Percentiles rank a stretch among this genome's conserved stretches.
Evolutionary conservation across 2,329 filamentous ascomycete genomes (phyloP).

Genomic region (Xylaria digitata): DNA sequence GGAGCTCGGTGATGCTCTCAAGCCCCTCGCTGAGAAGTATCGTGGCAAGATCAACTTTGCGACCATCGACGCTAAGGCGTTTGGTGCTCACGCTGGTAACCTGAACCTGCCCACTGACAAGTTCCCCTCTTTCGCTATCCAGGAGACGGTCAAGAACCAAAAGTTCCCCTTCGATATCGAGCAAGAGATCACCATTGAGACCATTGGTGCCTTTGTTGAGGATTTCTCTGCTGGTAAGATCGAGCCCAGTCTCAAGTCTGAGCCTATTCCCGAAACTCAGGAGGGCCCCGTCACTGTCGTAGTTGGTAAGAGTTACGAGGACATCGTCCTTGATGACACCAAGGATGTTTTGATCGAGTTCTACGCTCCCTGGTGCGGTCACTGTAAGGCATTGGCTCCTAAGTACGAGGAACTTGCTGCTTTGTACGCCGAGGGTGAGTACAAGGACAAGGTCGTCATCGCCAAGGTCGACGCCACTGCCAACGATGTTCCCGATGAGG

Average conservation of each 20-base stretch:
- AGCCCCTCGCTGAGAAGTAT: conserved; percentile 88
- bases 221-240: conserved; percentile 88
- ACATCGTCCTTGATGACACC: conserved; percentile 88
- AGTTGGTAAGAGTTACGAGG: conserved; percentile 93
- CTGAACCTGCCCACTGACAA: conserved; percentile 95
- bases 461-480: conserved; percentile 97
- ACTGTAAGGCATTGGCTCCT: conserved; percentile 98
- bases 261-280: conserved; percentile 93
- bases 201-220: conserved; percentile 84
- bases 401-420: conserved; percentile 93
- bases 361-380: conserved; percentile 99
- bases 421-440: conserved; percentile 80
- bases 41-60: conserved; percentile 97
- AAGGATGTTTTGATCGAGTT: conserved; percentile 99
- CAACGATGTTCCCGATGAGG: conserved; percentile 97
- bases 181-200: conserved; percentile 76
- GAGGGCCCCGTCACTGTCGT: conserved; percentile 88
- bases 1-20: conserved; percentile 79
- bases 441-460: conserved; percentile 86
- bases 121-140: conserved; percentile 98
- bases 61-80: conserved; percentile 93
- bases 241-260: conserved; percentile 97
- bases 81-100: conserved; percentile 95
- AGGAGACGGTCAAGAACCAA: conserved; percentile 93
- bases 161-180: conserved; percentile 95